phyloP scores from a whole-genome alignment of 129 eudicot genomes.

The Centrapalus pauciflorus region DNA sequence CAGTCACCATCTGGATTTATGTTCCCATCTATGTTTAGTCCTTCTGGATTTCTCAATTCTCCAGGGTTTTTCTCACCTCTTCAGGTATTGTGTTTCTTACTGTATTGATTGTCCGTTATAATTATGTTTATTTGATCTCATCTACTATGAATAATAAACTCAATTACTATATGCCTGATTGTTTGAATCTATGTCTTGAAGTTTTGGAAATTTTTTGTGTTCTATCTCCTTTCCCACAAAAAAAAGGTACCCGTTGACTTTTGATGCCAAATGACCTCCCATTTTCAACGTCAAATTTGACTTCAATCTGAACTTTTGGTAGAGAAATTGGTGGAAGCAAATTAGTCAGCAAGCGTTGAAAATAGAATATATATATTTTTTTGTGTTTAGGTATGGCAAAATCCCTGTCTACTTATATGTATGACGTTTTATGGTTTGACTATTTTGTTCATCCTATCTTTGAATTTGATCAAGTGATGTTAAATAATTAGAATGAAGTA shows the following conservation, averaged over 20 bases:
- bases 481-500: too few species aligned
- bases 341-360: neutral
- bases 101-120: neutral
- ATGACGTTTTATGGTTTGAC: neutral
- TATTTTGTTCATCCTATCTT: neutral
- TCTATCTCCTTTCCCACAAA: neutral
- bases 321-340: neutral
- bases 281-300: conserved; percentile 16
- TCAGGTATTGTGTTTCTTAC: conserved; percentile 39
- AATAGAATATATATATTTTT: neutral
- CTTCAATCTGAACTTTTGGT: neutral
- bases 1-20: conserved; percentile 45
- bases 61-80: conserved; percentile 83
- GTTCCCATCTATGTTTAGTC: conserved; percentile 61
- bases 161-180: neutral
- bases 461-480: neutral
- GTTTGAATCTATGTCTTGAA: neutral
- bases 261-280: neutral
- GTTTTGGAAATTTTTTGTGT: neutral
- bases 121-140: neutral
- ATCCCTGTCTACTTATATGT: neutral
- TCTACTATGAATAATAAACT: neutral
- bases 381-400: neutral
- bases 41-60: conserved; percentile 62
- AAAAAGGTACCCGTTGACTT: conserved; percentile 22